Base-by-base conservation (phyloP, 495 filamentous ascomycete species). In the Trichoderma parareesei region DNA sequence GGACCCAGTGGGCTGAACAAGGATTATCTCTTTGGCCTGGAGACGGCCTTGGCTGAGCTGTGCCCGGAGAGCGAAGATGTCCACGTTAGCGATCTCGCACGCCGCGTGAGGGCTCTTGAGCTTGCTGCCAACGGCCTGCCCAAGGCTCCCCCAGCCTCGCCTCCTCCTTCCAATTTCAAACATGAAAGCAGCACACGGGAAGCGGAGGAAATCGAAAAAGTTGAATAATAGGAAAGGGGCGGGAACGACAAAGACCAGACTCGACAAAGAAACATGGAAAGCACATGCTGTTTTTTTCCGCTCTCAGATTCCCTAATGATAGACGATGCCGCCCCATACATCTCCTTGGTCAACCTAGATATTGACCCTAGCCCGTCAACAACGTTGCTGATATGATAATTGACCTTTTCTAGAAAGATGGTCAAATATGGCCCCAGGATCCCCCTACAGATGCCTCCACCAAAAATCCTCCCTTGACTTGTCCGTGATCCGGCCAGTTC, bases 1-100 rank as follows among this genome's bases (percentile, higher is more conserved):
- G 95, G 95, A 0, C 89, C 92, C 46, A 97, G 93, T 74, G 95
- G 95, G 1, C 85, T 88, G 72, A 98, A 98, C 72, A 85, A 80
- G 62, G 93, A 98, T 69, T 99, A 99, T 79, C 79, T 99, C 41
- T 91, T 88, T 71, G 77, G 87, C 67, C 76, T 99, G 46, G 90
- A 97, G 76, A 81, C 79, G 71, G 88, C 90, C 13, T 81, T 99
- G 65, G 78, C 87, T 66, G 85, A 83, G 18, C 77, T 98, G 53
- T 89, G 91, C 64, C 75, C 82, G 11, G 92, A 90, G 55, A 91
- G 86, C 70, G 90, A 86, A 10, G 95, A 99, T 80, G 84, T 81
- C 64, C 93, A 99, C 82, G 85, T 99, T 38, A 80, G 76, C 27
- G 83, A 85, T 59, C 71, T 90, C 67, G 84, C 84, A 20, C 68